phyloP scores from a whole-genome alignment of 257 asterid species.

The Ocimum tenuiflorum region DNA sequence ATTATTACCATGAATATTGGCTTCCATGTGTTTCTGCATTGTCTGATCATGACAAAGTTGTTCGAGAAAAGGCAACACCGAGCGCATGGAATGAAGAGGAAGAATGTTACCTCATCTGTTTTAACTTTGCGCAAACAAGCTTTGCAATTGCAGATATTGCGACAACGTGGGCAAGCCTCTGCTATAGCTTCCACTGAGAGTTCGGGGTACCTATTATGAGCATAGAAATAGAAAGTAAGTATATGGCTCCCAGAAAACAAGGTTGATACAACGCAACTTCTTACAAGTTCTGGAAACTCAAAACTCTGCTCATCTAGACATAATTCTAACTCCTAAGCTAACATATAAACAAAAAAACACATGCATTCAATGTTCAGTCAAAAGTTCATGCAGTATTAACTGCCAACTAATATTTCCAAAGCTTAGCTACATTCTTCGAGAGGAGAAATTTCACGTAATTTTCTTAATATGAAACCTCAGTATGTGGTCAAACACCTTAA shows the following conservation, averaged over 20 bases:
- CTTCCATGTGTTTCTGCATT: constrained; percentile 42
- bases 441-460: not conserved
- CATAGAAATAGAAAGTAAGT: not conserved
- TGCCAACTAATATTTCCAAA: too few relatives aligned
- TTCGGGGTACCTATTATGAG: constrained; percentile 48
- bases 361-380: not conserved
- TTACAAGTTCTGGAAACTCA: too few relatives aligned
- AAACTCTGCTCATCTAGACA: not conserved
- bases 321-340: not conserved
- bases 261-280: too few relatives aligned
- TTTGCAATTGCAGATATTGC: constrained; percentile 56
- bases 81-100: constrained; percentile 14
- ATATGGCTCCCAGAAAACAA: not conserved
- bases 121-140: constrained; percentile 40
- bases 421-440: too few relatives aligned
- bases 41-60: constrained; percentile 35
- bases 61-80: constrained; percentile 33
- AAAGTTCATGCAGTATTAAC: too few relatives aligned
- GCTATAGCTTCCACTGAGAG: constrained; percentile 37
- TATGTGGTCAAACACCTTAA: not conserved
- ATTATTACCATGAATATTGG: constrained; percentile 41
- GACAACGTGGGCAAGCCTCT: constrained; percentile 46
- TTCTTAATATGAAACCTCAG: not conserved
- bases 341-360: not conserved
- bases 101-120: constrained; percentile 28